Base-by-base conservation (phyloP, 768 basidiomycete species). In the Mycena alexandri region DNA sequence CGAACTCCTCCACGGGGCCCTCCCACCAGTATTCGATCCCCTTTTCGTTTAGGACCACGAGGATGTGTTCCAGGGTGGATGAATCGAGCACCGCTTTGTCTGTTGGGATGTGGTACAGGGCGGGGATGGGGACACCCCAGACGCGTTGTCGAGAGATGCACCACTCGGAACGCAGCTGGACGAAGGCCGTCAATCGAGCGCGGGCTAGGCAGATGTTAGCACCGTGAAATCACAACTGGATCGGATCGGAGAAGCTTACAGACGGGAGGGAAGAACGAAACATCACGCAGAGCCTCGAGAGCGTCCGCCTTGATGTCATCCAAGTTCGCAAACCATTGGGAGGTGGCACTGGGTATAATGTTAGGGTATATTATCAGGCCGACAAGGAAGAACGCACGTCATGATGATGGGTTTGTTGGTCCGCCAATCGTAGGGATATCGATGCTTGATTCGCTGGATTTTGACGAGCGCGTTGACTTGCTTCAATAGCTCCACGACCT, bases 61-160 rank as follows among this genome's bases (percentile, higher is more conserved):
- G 80, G 75, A 97, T 95, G 74, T 96, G 90, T 16, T 87, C 81
- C 29, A 99, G 81, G 2, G 90, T 90, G 8, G 82, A 81, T 1
- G 82, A 68, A 61, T 89, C 86, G 55, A 98, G 88, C 48, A 93
- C 77, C 6, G 92, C 87, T 34, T 83, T 80, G 61, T 88, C 89
- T 11, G 89, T 89, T 13, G 83, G 80, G 8, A 83, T 76, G 74
- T 92, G 89, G 74, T 95, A 86, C 2, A 99, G 80, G 3, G 93
- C 90, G 3, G 96, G 97, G 65, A 99, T 98, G 6, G 97, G 97
- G 1, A 98, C 94, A 21, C 97, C 97, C 97, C 97, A 99, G 21
- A 93, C 92, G 34, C 97, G 91, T 75, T 99, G 97, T 8, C 97
- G 91, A 44, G 97, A 99, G 62, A 99, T 98, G 74, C 97, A 99